A percentile compares a stretch with the other conserved stretches of the same genome.
Evolutionary conservation across 176 grass and related monocot species (phyloP).

Genomic region (Sorghum bicolor): Sorghum_bicolor_NCBIv3 NC_012874.2:55624501-55625000

Average conservation of each 20-base stretch:
- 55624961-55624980: neutral
- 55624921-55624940: conserved; percentile 56
- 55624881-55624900: conserved; percentile 90
- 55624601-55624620: conserved; percentile 75
- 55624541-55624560: conserved; percentile 75
- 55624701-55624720: conserved; percentile 93
- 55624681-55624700: conserved; percentile 94
- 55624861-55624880: conserved; percentile 90
- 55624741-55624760: conserved; percentile 7
- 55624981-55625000: conserved; percentile 19
- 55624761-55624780: neutral
- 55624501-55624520: conserved; percentile 96
- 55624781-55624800: conserved; percentile 8
- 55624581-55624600: conserved; percentile 68
- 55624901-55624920: conserved; percentile 88
- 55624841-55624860: conserved; percentile 88
- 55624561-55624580: conserved; percentile 91
- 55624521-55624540: conserved; percentile 97
- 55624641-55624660: conserved; percentile 95
- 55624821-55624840: conserved; percentile 98
- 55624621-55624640: conserved; percentile 98
- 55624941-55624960: neutral
- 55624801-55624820: conserved; percentile 57
- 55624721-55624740: conserved; percentile 87
- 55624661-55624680: conserved; percentile 92